Evolutionary conservation across 2,329 filamentous ascomycete species (phyloP).

Genomic region (Diplodia mutila): DNA sequence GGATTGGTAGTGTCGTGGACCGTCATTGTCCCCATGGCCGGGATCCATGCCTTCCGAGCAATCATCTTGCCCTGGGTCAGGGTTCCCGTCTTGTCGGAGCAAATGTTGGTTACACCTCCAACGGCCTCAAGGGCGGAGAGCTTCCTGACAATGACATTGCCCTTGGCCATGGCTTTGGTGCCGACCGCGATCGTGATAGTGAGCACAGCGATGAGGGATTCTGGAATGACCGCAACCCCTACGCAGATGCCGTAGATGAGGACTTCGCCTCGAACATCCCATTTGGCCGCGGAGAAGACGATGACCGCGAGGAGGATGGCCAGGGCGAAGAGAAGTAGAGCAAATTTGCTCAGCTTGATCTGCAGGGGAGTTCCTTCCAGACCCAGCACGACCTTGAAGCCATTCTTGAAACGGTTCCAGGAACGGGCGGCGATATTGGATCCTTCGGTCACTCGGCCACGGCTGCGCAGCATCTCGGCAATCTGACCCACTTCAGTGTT

Average conservation of each 20-base stretch:
- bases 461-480: conserved; percentile 49
- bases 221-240: conserved; percentile 52
- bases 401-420: conserved; percentile 39
- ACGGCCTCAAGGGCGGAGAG: conserved; percentile 46
- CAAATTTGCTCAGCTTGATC: conserved; percentile 82
- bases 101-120: conserved; percentile 41
- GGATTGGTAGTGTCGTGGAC: conserved; percentile 42
- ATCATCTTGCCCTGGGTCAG: conserved; percentile 48
- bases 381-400: conserved; percentile 60
- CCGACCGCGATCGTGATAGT: conserved; percentile 65
- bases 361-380: conserved; percentile 82
- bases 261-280: conserved; percentile 46
- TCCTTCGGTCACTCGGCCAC: conserved; percentile 16
- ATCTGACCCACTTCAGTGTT: conserved; percentile 76
- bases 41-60: conserved; percentile 43
- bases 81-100: conserved; percentile 47
- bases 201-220: conserved; percentile 52
- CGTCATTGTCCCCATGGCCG: conserved; percentile 39
- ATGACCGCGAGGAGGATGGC: conserved; percentile 72
- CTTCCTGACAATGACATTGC: conserved; percentile 47
- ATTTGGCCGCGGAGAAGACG: conserved; percentile 66
- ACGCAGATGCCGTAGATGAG: conserved; percentile 55
- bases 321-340: conserved; percentile 76
- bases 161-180: conserved; percentile 47
- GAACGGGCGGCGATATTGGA: conserved; percentile 16